These are phyloP conservation scores for Crithidia expoeki DNA, from an alignment of 208 protist species.

Conservation along the genomic window DNA sequence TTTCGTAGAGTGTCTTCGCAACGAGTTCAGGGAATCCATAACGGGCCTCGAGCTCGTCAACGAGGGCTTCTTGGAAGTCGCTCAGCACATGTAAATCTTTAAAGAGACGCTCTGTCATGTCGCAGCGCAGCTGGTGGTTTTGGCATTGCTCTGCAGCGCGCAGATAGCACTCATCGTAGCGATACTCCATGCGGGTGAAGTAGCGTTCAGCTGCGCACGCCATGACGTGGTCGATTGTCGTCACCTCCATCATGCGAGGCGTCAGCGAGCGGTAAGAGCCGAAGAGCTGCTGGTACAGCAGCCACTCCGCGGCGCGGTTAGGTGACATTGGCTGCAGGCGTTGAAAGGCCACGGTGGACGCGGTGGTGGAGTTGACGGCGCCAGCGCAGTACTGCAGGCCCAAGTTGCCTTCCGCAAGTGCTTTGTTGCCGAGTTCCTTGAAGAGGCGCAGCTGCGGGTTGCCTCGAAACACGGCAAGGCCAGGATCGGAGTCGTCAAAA, in stretches of 20 bases:
- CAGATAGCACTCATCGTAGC: constrained; percentile 67
- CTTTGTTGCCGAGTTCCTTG: constrained; percentile 49
- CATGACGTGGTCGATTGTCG: constrained; percentile 86
- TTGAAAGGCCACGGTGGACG: constrained; percentile 68
- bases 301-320: constrained; percentile 86
- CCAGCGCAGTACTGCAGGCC: constrained; percentile 47
- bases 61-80: constrained; percentile 86
- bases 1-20: constrained; percentile 87
- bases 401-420: constrained; percentile 32
- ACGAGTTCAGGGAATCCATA: constrained; percentile 89
- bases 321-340: constrained; percentile 85
- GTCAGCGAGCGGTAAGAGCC: constrained; percentile 75
- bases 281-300: constrained; percentile 80
- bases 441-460: constrained; percentile 69
- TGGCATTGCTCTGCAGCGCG: constrained; percentile 65
- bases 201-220: constrained; percentile 75
- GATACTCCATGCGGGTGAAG: constrained; percentile 77
- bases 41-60: constrained; percentile 85
- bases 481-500: neutral
- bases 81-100: constrained; percentile 77
- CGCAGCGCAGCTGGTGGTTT: constrained; percentile 68
- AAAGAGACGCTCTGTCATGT: constrained; percentile 82
- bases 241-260: constrained; percentile 82
- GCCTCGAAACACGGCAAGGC: constrained; percentile 31
- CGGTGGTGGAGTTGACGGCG: constrained; percentile 75